phyloP scores from a whole-genome alignment of 2,329 filamentous ascomycete species.

The Sphaerostilbella broomeana region DNA sequence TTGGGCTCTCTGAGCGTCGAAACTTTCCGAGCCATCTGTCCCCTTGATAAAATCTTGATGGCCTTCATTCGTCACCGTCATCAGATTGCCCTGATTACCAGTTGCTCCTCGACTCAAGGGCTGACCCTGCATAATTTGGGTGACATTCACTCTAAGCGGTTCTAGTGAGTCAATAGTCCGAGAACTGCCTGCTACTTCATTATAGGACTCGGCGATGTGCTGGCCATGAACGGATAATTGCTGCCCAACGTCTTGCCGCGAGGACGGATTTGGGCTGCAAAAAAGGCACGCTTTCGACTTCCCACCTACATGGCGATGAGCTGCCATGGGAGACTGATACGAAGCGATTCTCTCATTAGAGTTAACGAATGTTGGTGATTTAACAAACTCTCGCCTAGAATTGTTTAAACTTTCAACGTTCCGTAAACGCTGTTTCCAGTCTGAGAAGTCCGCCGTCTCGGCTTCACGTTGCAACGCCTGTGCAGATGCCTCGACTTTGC shows the following conservation, averaged over 20 bases:
- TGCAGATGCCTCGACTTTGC: not conserved
- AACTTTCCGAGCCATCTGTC: not conserved
- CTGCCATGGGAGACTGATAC: not conserved
- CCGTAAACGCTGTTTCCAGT: conserved; percentile 8
- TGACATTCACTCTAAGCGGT: not conserved
- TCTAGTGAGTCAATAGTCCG: not conserved
- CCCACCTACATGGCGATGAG: not conserved
- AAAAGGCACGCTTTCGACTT: not conserved
- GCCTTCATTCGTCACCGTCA: not conserved
- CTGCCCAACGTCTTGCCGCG: not conserved
- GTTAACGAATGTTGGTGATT: no score
- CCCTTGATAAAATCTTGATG: not conserved
- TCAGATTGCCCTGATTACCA: not conserved
- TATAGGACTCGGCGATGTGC: no score
- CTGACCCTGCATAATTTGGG: not conserved
- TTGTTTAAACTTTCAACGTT: no score
- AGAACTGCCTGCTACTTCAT: no score
- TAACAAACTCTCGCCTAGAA: no score
- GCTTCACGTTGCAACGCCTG: not conserved
- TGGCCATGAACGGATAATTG: no score
- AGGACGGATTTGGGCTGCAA: not conserved
- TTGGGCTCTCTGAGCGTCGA: not conserved
- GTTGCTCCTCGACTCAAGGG: not conserved
- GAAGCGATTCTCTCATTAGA: not conserved
- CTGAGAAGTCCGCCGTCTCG: conserved; percentile 3